Conservation (phyloP, 2,329 filamentous ascomycete genomes). For the Xylariaceae sp. region DNA sequence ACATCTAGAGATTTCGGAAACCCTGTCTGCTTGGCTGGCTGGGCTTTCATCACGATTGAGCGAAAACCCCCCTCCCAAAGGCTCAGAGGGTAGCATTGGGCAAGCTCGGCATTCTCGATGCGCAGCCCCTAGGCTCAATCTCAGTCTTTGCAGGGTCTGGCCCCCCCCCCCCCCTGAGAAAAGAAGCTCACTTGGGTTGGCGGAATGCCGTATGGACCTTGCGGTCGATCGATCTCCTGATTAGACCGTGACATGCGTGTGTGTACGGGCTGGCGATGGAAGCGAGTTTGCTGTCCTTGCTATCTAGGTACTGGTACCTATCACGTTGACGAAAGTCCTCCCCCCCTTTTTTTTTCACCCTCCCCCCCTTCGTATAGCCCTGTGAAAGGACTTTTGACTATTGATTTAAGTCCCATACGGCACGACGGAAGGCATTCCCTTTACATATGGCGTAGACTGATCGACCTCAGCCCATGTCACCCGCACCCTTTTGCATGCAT, state of each 20-base stretch:
- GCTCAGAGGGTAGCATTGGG: not conserved
- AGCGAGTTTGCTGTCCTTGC: not conserved
- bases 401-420: not conserved
- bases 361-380: not conserved
- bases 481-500: conserved; percentile 8
- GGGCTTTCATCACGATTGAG: too few relatives aligned
- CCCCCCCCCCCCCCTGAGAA: too few relatives aligned
- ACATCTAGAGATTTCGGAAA: too few relatives aligned
- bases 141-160: not conserved
- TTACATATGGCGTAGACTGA: not conserved
- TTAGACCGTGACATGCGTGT: not conserved
- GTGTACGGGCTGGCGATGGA: not conserved
- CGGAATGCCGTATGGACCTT: not conserved
- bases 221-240: not conserved
- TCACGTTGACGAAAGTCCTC: not conserved
- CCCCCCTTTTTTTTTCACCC: too few relatives aligned
- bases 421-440: not conserved
- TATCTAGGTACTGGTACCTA: not conserved
- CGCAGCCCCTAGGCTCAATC: not conserved
- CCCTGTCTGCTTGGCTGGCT: too few relatives aligned
- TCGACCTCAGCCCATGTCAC: conserved; percentile 7
- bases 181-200: not conserved
- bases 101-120: not conserved
- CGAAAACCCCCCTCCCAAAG: too few relatives aligned
- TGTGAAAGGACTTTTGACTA: not conserved